Evolutionary conservation across 2,329 filamentous ascomycete species (phyloP), one percentile per base, ranked within the genome.

Genomic region (Sclerotinia nivalis): DNA sequence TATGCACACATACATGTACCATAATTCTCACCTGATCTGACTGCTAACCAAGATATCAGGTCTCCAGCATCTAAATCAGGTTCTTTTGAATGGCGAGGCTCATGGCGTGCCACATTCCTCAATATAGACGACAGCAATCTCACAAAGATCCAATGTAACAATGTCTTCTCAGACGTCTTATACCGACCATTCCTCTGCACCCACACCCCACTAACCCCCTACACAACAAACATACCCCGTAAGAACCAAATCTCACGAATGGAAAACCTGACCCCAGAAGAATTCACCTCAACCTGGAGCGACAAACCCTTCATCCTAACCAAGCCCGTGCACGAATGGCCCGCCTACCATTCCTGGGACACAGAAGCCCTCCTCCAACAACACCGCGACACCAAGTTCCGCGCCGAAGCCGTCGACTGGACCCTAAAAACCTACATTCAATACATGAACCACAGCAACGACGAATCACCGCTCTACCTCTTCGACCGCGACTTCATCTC

Each of bases 321-420:
- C 9, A 83, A 88, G 18, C 93, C 91, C 22, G 91, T 97, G 71
- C 91, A 89, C 76, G 79, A 87, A 72, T 98, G 96, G 95, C 92
- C 92, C 1, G 89, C 90, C 0, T 93, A 87, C 79, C 83, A 85
- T 50, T 82, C 86, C 40, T 98, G 95, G 95, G 89, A 87, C 4
- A 85, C 91, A 15, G 84, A 90, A n/a, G 81, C 81, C 13, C 84
- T 98, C 0, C 82, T 91, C 0, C 76, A 83, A n/a, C 82, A 84
- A 71, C 93, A 93, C 78, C 83, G 85, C 0, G 81, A 89, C 64
- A 85, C 90, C 3, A 84, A 87, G 65, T 97, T 98, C 80, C 88
- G 93, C 54, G 95, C 95, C 13, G 96, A 98, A 83, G 91, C 93
- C 0, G 94, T 98, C 7, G 93, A 97, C 81, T 98, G 95, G 95